Base-by-base conservation (phyloP, 2,329 filamentous ascomycete species). In the Aspergillus puulaauensis region DNA sequence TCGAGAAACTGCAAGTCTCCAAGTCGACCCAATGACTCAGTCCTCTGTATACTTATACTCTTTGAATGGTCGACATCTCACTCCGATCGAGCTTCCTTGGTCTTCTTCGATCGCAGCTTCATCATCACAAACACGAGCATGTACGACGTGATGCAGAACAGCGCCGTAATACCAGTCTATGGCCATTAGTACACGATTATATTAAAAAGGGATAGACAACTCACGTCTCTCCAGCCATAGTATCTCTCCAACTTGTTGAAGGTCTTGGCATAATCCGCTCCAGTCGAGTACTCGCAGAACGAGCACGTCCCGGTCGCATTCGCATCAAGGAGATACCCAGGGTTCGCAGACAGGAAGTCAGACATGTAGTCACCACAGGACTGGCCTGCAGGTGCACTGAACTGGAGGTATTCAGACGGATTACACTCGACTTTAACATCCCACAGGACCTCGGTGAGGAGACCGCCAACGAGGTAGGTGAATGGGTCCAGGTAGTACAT, bases 101-200 rank as follows among this genome's bases (percentile, higher is more conserved):
- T 79, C 60, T 74, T 76, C 69, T 80, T 81, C 39, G 75, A 80
- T 57, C 79, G 68, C 45, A 80, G 61, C 66, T 80, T 81, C 79
- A 80, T 81, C 72, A 80, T 75, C 23, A 78, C 43, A 62, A 77
- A 80, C 1, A 81, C 79, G 54, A 77, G 56, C 5, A 65, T 72
- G 58, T 81, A 81, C 2, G 73, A 74, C 2, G 68, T 70, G 49
- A 78, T 64, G 47, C 73, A 78, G 61, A 79, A 80, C 2, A 80
- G 60, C 3, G 75, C 77, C 8, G 76, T 77, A 43, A 80, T 79
- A 1, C 71, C 73, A 17, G 69, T 73, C 71, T 74, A 54, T 40
- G 44, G 58, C 61, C 3, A 56, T 49, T 49, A 57, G 49, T 15
- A 54, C 6, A 19, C 1, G n/a, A 31, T 7, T 3, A 7, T 9